Evolutionary conservation across 208 protist species (phyloP).

Genomic region (Crithidia acanthocephali): DNA sequence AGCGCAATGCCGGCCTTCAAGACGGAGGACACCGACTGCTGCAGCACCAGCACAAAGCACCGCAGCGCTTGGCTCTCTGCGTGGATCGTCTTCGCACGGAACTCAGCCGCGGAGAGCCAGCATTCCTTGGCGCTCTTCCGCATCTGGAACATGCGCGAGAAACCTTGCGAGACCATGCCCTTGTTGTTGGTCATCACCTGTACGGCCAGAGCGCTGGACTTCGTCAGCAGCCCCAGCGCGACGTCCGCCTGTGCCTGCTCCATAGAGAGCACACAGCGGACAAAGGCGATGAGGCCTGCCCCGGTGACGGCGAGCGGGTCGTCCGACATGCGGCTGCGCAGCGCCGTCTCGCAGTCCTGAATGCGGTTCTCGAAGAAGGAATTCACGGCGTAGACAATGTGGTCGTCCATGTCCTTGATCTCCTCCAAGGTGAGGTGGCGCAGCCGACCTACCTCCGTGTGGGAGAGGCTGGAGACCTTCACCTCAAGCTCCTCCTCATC

Average conservation of each 20-base stretch:
- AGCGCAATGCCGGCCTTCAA: conserved; percentile 58
- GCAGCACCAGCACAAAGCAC: conserved; percentile 48
- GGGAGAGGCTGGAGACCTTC: conserved; percentile 27
- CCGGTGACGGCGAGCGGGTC: conserved; percentile 54
- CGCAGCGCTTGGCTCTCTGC: conserved; percentile 53
- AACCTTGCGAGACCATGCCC: conserved; percentile 22
- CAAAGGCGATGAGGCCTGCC: conserved; percentile 39
- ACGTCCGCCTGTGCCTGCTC: conserved; percentile 46
- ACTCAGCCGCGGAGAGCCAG: conserved; percentile 46
- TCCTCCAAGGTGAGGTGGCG: conserved; percentile 36
- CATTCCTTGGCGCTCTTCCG: conserved; percentile 24
- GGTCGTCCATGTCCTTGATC: conserved; percentile 44
- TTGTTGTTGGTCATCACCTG: conserved; percentile 36
- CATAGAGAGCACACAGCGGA: conserved; percentile 63
- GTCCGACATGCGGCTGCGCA: conserved; percentile 20
- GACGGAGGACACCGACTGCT: conserved; percentile 47
- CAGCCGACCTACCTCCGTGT: conserved; percentile 29
- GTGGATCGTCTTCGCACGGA: conserved; percentile 57
- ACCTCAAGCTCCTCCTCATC: conserved; percentile 2
- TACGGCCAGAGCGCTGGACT: conserved; percentile 42
- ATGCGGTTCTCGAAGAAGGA: conserved; percentile 69
- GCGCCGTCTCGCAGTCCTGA: conserved; percentile 51
- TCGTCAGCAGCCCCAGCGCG: conserved; percentile 39
- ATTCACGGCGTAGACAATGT: conserved; percentile 30
- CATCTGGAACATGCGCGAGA: conserved; percentile 38